Evolutionary conservation across 352 stramenopile species (phyloP).

Genomic region (Saprolegnia diclina): DNA sequence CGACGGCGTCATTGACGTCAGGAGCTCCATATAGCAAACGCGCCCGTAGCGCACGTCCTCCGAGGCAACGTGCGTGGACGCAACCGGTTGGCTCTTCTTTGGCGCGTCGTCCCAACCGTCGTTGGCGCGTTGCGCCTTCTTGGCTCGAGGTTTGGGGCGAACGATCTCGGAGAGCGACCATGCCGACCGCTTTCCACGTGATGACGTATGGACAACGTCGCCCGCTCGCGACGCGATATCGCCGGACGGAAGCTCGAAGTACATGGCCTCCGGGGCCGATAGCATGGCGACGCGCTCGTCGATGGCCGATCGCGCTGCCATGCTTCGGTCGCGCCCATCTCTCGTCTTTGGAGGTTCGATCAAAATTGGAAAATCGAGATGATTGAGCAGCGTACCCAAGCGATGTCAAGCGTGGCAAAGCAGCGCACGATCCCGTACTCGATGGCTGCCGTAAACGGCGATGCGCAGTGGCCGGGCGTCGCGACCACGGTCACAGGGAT

Average conservation of each 20-base stretch:
- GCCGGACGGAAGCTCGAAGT: slow-evolving; percentile 9
- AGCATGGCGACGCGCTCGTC: slow-evolving; percentile 1
- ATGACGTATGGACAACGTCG: neutral
- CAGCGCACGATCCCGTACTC: slow-evolving; percentile 17
- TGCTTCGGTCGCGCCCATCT: neutral
- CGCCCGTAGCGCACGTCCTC: neutral
- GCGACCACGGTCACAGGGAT: neutral
- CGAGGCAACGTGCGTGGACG: neutral
- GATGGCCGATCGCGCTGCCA: neutral
- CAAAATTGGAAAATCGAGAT: neutral
- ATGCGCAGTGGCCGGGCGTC: neutral
- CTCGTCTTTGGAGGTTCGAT: neutral
- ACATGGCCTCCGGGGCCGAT: neutral
- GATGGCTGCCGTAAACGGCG: slow-evolving; percentile 6
- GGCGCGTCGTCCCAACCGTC: too few relatives aligned
- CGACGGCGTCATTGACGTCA: neutral
- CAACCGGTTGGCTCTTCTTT: too few relatives aligned
- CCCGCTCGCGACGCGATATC: slow-evolving; percentile 4
- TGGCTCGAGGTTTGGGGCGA: neutral
- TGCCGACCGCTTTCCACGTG: neutral
- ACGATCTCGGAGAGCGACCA: neutral
- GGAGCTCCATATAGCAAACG: neutral
- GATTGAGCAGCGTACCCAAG: neutral
- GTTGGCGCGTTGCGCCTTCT: too few relatives aligned
- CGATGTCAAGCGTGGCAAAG: neutral